A percentile compares a stretch with the other conserved stretches of the same genome.
These are phyloP conservation scores for Zygoascus sp. DNA, from an alignment of 1,139 yeast species.

Conservation along the genomic window DNA sequence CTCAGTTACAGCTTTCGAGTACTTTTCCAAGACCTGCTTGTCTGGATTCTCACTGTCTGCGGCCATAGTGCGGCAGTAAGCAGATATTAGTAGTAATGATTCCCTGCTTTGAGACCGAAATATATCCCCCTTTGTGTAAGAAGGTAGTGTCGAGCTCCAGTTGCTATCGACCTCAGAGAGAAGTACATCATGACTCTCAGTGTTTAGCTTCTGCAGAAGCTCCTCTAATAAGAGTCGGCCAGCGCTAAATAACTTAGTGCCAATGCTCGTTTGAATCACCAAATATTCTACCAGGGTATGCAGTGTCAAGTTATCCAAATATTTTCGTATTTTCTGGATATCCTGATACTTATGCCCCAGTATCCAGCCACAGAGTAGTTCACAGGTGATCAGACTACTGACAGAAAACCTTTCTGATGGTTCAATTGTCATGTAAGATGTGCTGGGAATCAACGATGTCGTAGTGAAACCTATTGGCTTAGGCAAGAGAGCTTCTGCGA, in stretches of 20 bases:
- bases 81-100: constrained; percentile 19
- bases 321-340: not conserved
- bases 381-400: not conserved
- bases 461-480: not conserved
- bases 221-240: constrained; percentile 16
- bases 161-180: constrained; percentile 4
- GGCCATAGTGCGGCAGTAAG: constrained; percentile 12
- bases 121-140: constrained; percentile 12
- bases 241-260: not conserved
- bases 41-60: not conserved
- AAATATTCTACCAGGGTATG: constrained; percentile 1
- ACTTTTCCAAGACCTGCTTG: not conserved
- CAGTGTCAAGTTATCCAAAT: not conserved
- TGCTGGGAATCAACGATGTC: not conserved
- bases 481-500: not conserved
- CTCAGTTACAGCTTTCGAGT: constrained; percentile 16
- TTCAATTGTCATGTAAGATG: not conserved
- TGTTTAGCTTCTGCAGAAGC: constrained; percentile 12
- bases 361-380: constrained; percentile 4
- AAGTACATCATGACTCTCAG: constrained; percentile 1
- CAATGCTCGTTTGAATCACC: not conserved
- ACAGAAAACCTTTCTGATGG: not conserved
- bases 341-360: not conserved
- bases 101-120: constrained; percentile 13
- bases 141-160: constrained; percentile 19